Conservation (phyloP, 2,329 filamentous ascomycete genomes). For the Periconia digitata region DNA sequence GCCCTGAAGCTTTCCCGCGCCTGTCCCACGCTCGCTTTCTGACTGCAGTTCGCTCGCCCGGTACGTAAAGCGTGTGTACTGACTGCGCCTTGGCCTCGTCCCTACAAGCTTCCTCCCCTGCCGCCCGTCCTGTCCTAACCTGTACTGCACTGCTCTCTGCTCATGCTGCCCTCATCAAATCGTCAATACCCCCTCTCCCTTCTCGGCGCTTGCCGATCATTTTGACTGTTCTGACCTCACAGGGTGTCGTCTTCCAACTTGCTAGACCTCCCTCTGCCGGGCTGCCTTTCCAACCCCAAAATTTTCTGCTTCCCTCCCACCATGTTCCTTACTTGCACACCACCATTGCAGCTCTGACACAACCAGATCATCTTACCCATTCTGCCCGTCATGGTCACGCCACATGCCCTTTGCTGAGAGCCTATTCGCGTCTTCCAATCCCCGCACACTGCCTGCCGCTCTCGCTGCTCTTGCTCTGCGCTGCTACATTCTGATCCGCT, state of each 20-base stretch:
- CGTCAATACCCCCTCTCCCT: neutral
- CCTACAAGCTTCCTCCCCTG: neutral
- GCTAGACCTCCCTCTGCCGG: conserved; percentile 1
- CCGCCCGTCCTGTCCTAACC: neutral
- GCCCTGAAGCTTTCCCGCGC: conserved; percentile 10
- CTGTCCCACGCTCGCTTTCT: conserved; percentile 5
- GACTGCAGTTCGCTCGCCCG: no score
- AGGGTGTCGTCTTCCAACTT: conserved; percentile 9
- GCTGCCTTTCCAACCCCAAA: conserved; percentile 14
- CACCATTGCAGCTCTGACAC: conserved; percentile 7
- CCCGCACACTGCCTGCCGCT: neutral
- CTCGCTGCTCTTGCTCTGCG: conserved; percentile 1
- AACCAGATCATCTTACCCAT: conserved; percentile 4
- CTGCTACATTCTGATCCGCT: conserved; percentile 13
- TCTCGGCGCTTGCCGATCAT: conserved; percentile 22
- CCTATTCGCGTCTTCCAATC: neutral
- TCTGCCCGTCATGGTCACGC: conserved; percentile 24
- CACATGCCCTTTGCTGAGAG: conserved; percentile 17
- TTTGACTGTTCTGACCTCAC: conserved; percentile 24
- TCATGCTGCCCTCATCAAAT: neutral
- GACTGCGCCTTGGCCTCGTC: conserved; percentile 1
- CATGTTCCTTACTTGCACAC: conserved; percentile 13
- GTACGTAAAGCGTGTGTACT: neutral
- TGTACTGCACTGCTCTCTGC: neutral
- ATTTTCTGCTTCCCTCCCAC: conserved; percentile 14